Conservation (phyloP, 306 rosid species). For the Myrica gale region DNA sequence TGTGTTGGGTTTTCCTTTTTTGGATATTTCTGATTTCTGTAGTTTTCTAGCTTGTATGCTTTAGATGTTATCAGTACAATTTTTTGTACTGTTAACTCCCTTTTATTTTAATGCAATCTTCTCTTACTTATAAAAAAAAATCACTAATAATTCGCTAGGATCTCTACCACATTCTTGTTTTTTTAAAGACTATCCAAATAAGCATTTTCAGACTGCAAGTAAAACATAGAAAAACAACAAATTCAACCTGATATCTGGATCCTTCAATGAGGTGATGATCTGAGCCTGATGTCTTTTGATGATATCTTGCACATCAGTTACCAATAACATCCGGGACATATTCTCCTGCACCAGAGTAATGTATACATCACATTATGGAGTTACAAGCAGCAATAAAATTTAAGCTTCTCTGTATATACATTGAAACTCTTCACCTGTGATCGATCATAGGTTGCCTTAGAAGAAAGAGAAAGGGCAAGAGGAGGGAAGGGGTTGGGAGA, state of each 20-base stretch:
- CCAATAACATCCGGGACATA: slow-evolving; percentile 98
- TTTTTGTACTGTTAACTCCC: too few relatives aligned
- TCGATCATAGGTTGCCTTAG: neutral
- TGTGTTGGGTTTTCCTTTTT: too few relatives aligned
- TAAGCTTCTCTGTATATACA: slow-evolving; percentile 18
- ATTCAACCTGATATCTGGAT: slow-evolving; percentile 94
- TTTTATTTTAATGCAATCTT: too few relatives aligned
- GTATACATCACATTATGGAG: slow-evolving; percentile 26
- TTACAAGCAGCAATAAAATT: slow-evolving; percentile 22
- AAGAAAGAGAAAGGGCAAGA: neutral
- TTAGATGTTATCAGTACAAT: too few relatives aligned
- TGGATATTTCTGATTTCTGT: too few relatives aligned
- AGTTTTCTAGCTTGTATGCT: too few relatives aligned
- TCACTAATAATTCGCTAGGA: neutral
- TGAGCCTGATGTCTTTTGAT: slow-evolving; percentile 98
- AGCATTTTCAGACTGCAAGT: slow-evolving; percentile 28
- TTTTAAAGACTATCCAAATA: neutral
- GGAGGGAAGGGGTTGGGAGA: neutral
- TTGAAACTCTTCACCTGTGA: neutral
- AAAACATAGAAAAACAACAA: slow-evolving; percentile 12
- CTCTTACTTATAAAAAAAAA: neutral
- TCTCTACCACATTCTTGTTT: neutral
- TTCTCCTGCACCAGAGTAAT: slow-evolving; percentile 73
- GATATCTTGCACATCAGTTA: slow-evolving; percentile 96
- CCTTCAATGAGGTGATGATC: slow-evolving; percentile 95